phyloP scores from a whole-genome alignment of 306 rosid genomes.

The Clitoria ternatea region DNA sequence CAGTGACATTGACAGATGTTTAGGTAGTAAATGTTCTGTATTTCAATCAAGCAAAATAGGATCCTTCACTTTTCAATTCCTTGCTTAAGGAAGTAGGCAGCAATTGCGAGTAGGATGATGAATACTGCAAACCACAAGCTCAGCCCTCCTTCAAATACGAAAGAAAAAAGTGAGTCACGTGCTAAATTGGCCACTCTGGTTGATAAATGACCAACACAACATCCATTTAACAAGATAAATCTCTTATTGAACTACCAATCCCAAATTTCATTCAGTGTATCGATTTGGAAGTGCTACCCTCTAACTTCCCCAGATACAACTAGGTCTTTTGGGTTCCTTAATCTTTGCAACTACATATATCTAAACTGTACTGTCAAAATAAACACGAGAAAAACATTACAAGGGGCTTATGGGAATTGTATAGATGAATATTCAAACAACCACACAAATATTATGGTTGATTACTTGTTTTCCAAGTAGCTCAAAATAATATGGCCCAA shows the following conservation, averaged over 20 bases:
- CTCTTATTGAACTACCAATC: neutral
- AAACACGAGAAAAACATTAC: neutral
- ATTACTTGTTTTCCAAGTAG: neutral
- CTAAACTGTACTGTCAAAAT: neutral
- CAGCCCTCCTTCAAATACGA: conserved; percentile 48
- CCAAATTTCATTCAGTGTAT: neutral
- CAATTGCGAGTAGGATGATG: conserved; percentile 58
- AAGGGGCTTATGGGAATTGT: neutral
- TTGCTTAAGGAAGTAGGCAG: conserved; percentile 50
- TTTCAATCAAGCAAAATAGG: conserved; percentile 3
- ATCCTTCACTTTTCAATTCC: conserved; percentile 27
- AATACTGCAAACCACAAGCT: conserved; percentile 65
- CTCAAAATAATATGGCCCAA: neutral
- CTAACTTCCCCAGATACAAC: neutral
- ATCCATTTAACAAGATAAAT: conserved; percentile 15
- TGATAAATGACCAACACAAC: neutral
- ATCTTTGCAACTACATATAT: neutral
- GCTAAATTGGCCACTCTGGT: neutral
- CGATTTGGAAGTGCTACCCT: neutral
- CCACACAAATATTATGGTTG: neutral
- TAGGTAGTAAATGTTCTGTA: neutral
- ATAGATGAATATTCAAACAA: neutral
- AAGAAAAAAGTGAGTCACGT: neutral
- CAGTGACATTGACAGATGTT: neutral
- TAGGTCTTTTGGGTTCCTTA: neutral